phyloP scores from a whole-genome alignment of 768 basidiomycete genomes.

The Trametes elegans region DNA sequence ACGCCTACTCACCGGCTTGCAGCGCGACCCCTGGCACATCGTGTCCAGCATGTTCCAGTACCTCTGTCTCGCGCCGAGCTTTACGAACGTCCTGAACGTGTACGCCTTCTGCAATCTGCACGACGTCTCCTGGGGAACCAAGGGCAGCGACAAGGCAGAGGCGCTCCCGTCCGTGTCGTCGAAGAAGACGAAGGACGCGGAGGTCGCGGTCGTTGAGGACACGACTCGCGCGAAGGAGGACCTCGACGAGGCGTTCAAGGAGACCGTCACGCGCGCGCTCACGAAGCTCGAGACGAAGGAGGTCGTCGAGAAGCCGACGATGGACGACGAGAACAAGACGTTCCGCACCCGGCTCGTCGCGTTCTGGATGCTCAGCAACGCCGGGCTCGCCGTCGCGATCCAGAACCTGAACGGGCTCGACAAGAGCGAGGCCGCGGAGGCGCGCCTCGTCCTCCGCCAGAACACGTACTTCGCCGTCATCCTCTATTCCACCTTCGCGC shows the following conservation, averaged over 20 bases:
- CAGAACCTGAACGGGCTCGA: conserved; percentile 70
- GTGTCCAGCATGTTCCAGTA: conserved; percentile 93
- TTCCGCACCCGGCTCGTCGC: conserved; percentile 89
- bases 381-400: conserved; percentile 67
- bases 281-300: conserved; percentile 71
- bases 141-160: conserved; percentile 93
- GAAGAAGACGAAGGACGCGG: conserved; percentile 72
- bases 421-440: conserved; percentile 37
- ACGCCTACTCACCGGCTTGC: conserved; percentile 10
- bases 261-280: conserved; percentile 85
- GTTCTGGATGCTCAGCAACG: conserved; percentile 77
- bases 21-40: conserved; percentile 99
- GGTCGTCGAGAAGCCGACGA: conserved; percentile 69
- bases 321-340: conserved; percentile 89
- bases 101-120: conserved; percentile 98
- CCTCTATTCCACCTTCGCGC: conserved; percentile 74
- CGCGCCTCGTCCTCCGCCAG: conserved; percentile 40
- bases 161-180: conserved; percentile 87
- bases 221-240: conserved; percentile 81
- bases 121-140: conserved; percentile 94
- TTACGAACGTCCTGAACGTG: conserved; percentile 93
- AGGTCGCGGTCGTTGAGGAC: conserved; percentile 80
- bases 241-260: conserved; percentile 88
- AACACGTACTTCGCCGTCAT: conserved; percentile 74
- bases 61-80: conserved; percentile 84